Percentiles rank a stretch among this genome's conserved stretches.
These are phyloP conservation scores for Kurtzmaniella fragi DNA, from an alignment of 805 yeast genomes.

Conservation along the genomic window DNA sequence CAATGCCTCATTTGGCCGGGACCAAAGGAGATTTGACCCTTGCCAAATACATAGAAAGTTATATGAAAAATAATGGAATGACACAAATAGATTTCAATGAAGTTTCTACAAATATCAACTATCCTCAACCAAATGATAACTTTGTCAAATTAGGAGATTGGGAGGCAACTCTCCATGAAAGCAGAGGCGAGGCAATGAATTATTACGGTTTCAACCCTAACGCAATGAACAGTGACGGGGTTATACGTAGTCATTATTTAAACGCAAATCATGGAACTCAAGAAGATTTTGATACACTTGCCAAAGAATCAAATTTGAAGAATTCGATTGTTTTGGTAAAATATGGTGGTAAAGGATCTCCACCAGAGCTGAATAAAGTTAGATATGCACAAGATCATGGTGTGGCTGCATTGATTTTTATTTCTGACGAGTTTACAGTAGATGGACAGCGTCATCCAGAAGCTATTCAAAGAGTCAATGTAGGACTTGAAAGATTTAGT, in stretches of 20 bases:
- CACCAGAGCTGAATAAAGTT: conserved; percentile 34
- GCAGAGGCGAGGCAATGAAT: conserved; percentile 25
- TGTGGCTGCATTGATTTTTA: conserved; percentile 64
- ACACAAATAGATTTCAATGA: conserved; percentile 45
- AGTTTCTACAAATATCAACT: conserved; percentile 56
- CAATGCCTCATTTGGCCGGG: conserved; percentile 85
- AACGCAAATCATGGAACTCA: conserved; percentile 65
- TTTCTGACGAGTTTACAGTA: conserved; percentile 29
- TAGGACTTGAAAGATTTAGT: conserved; percentile 52
- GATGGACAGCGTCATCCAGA: conserved; percentile 20
- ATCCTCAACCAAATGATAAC: conserved; percentile 44
- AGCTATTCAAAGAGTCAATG: conserved; percentile 51
- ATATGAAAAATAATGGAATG: conserved; percentile 56
- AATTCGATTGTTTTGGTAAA: conserved; percentile 54
- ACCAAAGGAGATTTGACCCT: conserved; percentile 78
- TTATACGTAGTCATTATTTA: conserved; percentile 46
- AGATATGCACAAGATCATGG: conserved; percentile 50
- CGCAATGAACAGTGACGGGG: conserved; percentile 48
- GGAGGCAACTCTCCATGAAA: conserved; percentile 35
- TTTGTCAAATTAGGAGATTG: conserved; percentile 27
- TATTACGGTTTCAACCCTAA: conserved; percentile 63
- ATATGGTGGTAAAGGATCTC: conserved; percentile 75
- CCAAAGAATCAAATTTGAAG: conserved; percentile 25
- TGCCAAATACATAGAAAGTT: conserved; percentile 58
- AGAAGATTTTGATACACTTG: conserved; percentile 46